phyloP scores from a whole-genome alignment of 306 rosid genomes.

The Comarum palustre region DNA sequence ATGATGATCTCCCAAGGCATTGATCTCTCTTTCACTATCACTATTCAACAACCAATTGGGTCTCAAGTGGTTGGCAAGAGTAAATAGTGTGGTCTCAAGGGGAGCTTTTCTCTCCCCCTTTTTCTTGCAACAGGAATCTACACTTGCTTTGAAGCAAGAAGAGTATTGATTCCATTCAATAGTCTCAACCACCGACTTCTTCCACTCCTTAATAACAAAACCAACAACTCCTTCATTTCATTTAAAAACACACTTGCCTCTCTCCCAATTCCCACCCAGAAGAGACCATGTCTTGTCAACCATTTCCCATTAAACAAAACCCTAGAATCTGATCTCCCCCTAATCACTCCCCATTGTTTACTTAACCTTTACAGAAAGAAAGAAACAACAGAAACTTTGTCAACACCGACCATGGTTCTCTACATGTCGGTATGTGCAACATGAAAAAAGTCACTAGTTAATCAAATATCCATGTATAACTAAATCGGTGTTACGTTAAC shows the following conservation, averaged over 20 bases:
- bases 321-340: not conserved
- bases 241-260: constrained; percentile 33
- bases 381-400: not conserved
- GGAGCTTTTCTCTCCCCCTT: not conserved
- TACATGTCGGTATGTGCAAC: not conserved
- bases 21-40: not conserved
- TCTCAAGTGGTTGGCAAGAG: not conserved
- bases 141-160: not conserved
- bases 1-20: not conserved
- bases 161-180: constrained; percentile 28
- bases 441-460: not conserved
- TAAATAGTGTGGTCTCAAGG: not conserved
- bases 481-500: not conserved
- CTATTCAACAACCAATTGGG: not conserved
- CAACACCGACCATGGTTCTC: not conserved
- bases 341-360: not conserved
- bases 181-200: constrained; percentile 44
- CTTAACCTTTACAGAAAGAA: not conserved
- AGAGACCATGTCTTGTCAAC: constrained; percentile 11
- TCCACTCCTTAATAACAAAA: constrained; percentile 17
- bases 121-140: not conserved
- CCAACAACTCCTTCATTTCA: constrained; percentile 14
- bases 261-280: constrained; percentile 18
- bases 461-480: not conserved
- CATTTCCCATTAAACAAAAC: constrained; percentile 22